These are phyloP conservation scores for Cnidoscolus chayamansa DNA, from an alignment of 441 rosid species.

Conservation along the genomic window DNA sequence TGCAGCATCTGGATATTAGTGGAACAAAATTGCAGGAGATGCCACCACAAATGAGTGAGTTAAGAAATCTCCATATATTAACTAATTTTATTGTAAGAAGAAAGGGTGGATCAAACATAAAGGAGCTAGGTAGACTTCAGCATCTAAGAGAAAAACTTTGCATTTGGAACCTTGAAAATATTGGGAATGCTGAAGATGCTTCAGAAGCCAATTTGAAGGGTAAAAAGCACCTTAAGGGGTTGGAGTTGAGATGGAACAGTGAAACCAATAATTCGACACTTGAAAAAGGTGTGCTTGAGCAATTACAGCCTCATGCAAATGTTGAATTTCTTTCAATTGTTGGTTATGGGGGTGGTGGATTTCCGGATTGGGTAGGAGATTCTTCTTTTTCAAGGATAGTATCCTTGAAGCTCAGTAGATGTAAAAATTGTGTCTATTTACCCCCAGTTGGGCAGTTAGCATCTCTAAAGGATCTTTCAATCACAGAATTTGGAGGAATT, in stretches of 20 bases:
- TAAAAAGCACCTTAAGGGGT: constrained; percentile 20
- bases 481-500: not conserved
- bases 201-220: constrained; percentile 26
- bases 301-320: constrained; percentile 18
- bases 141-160: constrained; percentile 21
- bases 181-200: constrained; percentile 19
- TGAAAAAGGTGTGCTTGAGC: constrained; percentile 7
- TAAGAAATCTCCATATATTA: constrained; percentile 19
- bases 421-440: not conserved
- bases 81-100: constrained; percentile 21
- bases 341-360: constrained; percentile 6
- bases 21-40: constrained; percentile 11
- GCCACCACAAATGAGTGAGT: constrained; percentile 20
- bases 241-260: constrained; percentile 27
- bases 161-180: constrained; percentile 23
- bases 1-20: constrained; percentile 18
- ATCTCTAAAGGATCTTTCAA: constrained; percentile 23
- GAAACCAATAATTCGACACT: not conserved
- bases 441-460: constrained; percentile 23
- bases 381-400: constrained; percentile 5
- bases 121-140: constrained; percentile 23
- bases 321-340: constrained; percentile 10
- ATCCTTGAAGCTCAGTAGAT: constrained; percentile 14
- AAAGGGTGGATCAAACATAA: constrained; percentile 18
- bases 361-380: constrained; percentile 16